Conservation (phyloP, 495 filamentous ascomycete species). For the Aspergillus cavernicola region DNA sequence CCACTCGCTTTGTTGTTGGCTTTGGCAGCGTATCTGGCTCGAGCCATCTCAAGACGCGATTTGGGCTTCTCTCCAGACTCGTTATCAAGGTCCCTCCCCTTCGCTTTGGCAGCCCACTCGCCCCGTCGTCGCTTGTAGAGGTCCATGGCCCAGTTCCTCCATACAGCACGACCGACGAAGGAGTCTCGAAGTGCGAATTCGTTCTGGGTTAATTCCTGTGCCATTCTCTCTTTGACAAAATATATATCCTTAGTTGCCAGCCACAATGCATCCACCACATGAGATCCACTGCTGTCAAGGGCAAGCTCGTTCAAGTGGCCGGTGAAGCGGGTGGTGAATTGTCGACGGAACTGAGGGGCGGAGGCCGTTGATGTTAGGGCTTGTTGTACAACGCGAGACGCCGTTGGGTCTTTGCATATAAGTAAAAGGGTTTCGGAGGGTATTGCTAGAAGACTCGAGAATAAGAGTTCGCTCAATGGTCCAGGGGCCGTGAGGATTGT, state of each 20-base stretch:
- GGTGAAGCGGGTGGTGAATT: conserved; percentile 57
- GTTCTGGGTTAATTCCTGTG: conserved; percentile 55
- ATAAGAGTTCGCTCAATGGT: conserved; percentile 53
- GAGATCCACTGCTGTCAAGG: conserved; percentile 66
- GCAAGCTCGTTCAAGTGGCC: conserved; percentile 62
- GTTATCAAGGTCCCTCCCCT: conserved; percentile 34
- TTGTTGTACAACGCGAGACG: conserved; percentile 67
- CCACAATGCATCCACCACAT: conserved; percentile 77
- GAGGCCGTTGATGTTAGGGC: conserved; percentile 57
- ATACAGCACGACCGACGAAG: conserved; percentile 74
- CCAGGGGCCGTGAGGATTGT: conserved; percentile 59
- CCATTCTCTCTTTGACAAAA: conserved; percentile 64
- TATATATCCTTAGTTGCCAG: conserved; percentile 58
- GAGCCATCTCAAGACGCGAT: conserved; percentile 46
- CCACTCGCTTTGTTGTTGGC: conserved; percentile 15
- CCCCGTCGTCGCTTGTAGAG: conserved; percentile 64
- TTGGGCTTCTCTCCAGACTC: conserved; percentile 33
- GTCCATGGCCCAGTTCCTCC: conserved; percentile 92
- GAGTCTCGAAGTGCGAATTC: conserved; percentile 69
- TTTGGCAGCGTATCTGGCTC: conserved; percentile 40
- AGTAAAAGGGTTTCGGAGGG: conserved; percentile 37
- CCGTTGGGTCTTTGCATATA: conserved; percentile 56
- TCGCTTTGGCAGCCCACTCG: conserved; percentile 70
- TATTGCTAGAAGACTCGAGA: conserved; percentile 49
- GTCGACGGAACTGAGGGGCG: conserved; percentile 56